phyloP scores from a whole-genome alignment of 805 yeast genomes.

The Zygoascus ofunaensis region DNA sequence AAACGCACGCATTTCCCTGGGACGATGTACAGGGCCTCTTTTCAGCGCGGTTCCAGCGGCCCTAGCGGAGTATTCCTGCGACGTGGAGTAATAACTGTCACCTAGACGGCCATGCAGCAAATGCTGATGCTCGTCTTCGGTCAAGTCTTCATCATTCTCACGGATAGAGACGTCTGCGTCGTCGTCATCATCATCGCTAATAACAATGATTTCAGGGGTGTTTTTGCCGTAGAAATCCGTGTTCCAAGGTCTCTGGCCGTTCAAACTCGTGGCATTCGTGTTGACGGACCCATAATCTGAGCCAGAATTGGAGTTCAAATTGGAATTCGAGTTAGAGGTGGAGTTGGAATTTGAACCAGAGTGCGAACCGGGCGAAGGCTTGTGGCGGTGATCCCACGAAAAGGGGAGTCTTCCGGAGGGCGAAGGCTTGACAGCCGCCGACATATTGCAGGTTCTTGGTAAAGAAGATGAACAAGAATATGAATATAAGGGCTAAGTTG shows the following conservation, averaged over 20 bases:
- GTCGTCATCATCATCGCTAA: slow-evolving; percentile 21
- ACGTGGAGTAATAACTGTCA: not conserved
- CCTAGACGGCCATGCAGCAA: not conserved
- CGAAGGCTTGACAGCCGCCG: slow-evolving; percentile 15
- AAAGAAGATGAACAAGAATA: too few species aligned
- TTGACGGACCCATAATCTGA: slow-evolving; percentile 1
- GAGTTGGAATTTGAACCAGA: not conserved
- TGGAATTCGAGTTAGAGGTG: not conserved
- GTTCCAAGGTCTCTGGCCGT: slow-evolving; percentile 24
- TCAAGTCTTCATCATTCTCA: slow-evolving; percentile 3
- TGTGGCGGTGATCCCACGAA: not conserved
- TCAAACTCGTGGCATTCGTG: slow-evolving; percentile 38
- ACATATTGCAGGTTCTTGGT: slow-evolving; percentile 10
- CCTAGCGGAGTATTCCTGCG: not conserved
- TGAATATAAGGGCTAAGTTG: too few species aligned
- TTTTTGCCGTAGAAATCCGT: slow-evolving; percentile 25
- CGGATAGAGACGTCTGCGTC: slow-evolving; percentile 2
- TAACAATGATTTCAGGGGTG: slow-evolving; percentile 28
- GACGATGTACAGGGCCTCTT: not conserved
- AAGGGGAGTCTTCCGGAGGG: slow-evolving; percentile 4
- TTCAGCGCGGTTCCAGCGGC: not conserved
- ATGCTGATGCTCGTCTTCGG: not conserved
- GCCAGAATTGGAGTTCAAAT: not conserved
- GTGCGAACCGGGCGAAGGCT: not conserved
- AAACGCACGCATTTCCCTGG: not conserved